Percentiles rank a stretch among this genome's conserved stretches.
Conservation (phyloP, 805 yeast species). For the Lipomyces lipofer region DNA sequence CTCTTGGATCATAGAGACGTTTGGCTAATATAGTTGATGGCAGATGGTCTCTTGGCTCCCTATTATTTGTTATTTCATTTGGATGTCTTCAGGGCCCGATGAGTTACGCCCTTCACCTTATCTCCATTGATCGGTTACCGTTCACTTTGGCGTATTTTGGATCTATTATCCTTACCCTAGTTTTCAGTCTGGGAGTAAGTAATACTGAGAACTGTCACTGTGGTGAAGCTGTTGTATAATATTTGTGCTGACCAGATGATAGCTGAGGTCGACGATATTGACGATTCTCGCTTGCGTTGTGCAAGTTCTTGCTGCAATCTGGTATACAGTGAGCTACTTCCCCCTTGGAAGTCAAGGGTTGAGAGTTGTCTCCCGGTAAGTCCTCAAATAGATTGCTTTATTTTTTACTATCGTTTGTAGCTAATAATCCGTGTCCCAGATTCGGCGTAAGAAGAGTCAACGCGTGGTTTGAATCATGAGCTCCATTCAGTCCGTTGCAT, state of each 20-base stretch:
- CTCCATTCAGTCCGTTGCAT: no score
- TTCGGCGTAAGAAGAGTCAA: slow-evolving; percentile 58
- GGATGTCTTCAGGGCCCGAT: slow-evolving; percentile 91
- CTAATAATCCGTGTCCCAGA: slow-evolving; percentile 39
- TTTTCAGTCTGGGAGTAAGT: slow-evolving; percentile 60
- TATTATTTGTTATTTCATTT: slow-evolving; percentile 82
- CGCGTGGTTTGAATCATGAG: slow-evolving; percentile 43
- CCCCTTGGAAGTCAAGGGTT: slow-evolving; percentile 68
- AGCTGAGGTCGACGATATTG: slow-evolving; percentile 65
- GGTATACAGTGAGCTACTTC: slow-evolving; percentile 89
- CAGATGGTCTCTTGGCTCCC: slow-evolving; percentile 84
- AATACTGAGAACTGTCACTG: background rate
- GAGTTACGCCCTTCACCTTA: slow-evolving; percentile 71
- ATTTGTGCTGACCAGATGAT: no score
- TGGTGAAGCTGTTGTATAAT: no score
- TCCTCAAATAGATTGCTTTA: background rate
- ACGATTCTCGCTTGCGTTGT: slow-evolving; percentile 73
- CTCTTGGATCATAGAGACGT: no score
- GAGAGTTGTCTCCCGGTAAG: slow-evolving; percentile 32
- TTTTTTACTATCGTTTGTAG: background rate
- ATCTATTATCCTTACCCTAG: slow-evolving; percentile 75
- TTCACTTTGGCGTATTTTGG: slow-evolving; percentile 79
- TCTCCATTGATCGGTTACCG: slow-evolving; percentile 72
- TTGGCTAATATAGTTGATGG: background rate
- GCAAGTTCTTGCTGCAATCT: slow-evolving; percentile 83